Evolutionary conservation across 2,329 filamentous ascomycete genomes (phyloP).

Genomic region (Aspergillus ochraceoroseus): DNA sequence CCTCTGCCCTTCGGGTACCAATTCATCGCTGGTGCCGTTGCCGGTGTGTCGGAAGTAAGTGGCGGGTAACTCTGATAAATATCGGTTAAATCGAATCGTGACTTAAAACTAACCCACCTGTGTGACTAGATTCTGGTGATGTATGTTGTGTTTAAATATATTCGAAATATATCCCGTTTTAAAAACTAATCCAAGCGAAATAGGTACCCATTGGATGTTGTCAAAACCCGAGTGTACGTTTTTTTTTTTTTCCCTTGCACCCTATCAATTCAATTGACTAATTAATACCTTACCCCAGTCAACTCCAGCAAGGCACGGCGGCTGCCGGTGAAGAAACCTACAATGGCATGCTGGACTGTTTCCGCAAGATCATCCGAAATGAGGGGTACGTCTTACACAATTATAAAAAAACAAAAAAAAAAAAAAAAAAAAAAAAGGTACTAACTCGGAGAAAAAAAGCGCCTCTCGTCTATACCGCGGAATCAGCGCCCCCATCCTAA

Average conservation of each 20-base stretch:
- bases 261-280: conserved; percentile 2
- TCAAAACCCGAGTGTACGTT: conserved; percentile 92
- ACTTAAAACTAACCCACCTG: conserved; percentile 10
- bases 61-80: conserved; percentile 4
- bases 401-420: neutral
- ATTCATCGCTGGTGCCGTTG: conserved; percentile 92
- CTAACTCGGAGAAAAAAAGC: conserved; percentile 42
- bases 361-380: conserved; percentile 91
- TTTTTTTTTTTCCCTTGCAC: conserved; percentile 15
- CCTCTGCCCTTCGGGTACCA: conserved; percentile 91
- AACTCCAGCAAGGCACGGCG: conserved; percentile 73
- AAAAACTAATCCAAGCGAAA: conserved; percentile 1
- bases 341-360: conserved; percentile 97
- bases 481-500: conserved; percentile 91
- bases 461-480: conserved; percentile 90
- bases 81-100: conserved; percentile 1
- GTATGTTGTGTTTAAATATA: too few species aligned
- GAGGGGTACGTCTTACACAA: conserved; percentile 66
- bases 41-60: conserved; percentile 91
- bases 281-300: conserved; percentile 49
- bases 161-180: too few species aligned
- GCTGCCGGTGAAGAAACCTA: conserved; percentile 72
- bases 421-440: neutral
- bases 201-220: conserved; percentile 97
- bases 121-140: conserved; percentile 71